Base-by-base conservation (phyloP, 1,139 yeast genomes). In the Petasospora fabianii region DNA sequence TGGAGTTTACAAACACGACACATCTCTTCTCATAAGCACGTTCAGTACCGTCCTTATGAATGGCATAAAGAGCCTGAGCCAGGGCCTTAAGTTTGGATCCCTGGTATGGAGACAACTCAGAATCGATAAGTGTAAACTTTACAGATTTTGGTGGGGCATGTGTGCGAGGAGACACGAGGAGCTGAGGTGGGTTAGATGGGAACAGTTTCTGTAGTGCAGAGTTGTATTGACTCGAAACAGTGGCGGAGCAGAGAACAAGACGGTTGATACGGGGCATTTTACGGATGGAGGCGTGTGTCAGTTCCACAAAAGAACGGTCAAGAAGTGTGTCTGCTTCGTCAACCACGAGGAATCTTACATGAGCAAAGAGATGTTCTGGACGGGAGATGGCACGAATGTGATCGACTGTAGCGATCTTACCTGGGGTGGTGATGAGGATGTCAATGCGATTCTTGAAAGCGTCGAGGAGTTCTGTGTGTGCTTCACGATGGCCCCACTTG, bases 311-410 rank as follows among this genome's bases (percentile, higher is more conserved):
- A 0, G 95, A 83, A 39, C 77, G 75, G 55, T 90, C 96, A 79
- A 92, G 73, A 39, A 92, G 66, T 0, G 97, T 85, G 60, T 92
- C 98, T 0, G 98, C 97, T 60, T 92, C 98, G 59, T 92, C 98
- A n/a, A 84, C 74, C 3, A 85, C 90, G 40, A 85, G 69, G 51
- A 74, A 82, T 21, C 73, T 70, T 0, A 78, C 74, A 27, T 64
- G 64, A 6, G 65, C 61, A 38, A 78, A 63, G 10, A 67, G 57
- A 28, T 68, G 62, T 50, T 69, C 77, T 0, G 84, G 80, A 24
- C 71, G 63, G 33, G 68, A 64, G 12, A 70, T 55, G 51, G 68
- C 68, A 24, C 64, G 62, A 30, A 75, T 66, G 35, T 69, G 67
- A 32, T 67, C 65, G 36, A 78, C 61, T 4, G 74, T 68, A 16